These are phyloP conservation scores for Schwanniomyces pseudopolymorphus DNA, from an alignment of 805 yeast genomes.

Conservation along the genomic window DNA sequence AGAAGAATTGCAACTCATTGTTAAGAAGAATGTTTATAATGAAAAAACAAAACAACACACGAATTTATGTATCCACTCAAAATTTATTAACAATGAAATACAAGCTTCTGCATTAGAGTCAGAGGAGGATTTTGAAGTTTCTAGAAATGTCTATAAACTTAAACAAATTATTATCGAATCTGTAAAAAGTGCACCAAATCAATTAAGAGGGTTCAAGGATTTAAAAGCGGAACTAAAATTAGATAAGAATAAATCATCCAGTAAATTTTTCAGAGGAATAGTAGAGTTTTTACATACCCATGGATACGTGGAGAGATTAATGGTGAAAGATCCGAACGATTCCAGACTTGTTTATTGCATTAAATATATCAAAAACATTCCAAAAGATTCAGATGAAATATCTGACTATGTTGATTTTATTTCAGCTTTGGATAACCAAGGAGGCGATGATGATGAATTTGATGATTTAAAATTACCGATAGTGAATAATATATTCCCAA, in stretches of 20 bases:
- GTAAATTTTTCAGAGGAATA: conserved; percentile 50
- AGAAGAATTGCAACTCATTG: conserved; percentile 49
- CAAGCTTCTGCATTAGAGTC: conserved; percentile 20
- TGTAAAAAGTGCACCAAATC: conserved; percentile 57
- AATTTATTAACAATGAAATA: conserved; percentile 36
- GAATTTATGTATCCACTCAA: conserved; percentile 50
- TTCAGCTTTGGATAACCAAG: conserved; percentile 23
- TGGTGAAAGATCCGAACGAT: conserved; percentile 41
- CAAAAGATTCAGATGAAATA: conserved; percentile 45
- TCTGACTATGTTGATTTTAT: conserved; percentile 37
- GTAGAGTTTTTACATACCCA: conserved; percentile 44
- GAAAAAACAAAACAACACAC: conserved; percentile 50
- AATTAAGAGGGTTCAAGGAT: conserved; percentile 60
- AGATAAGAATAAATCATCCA: conserved; percentile 36
- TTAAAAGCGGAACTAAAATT: conserved; percentile 58
- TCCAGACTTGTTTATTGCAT: conserved; percentile 35
- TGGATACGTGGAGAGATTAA: conserved; percentile 49
- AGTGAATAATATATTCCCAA: conserved; percentile 58
- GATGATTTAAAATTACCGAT: conserved; percentile 21
- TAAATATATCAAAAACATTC: conserved; percentile 45
- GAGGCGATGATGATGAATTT: conserved; percentile 15
- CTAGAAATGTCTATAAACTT: conserved; percentile 28
- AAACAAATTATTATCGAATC: conserved; percentile 44
- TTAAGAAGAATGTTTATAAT: conserved; percentile 33
- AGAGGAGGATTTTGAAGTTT: conserved; percentile 23